These are phyloP conservation scores for Excoecaria agallocha DNA, from an alignment of 345 rosid genomes.

Conservation along the genomic window DNA sequence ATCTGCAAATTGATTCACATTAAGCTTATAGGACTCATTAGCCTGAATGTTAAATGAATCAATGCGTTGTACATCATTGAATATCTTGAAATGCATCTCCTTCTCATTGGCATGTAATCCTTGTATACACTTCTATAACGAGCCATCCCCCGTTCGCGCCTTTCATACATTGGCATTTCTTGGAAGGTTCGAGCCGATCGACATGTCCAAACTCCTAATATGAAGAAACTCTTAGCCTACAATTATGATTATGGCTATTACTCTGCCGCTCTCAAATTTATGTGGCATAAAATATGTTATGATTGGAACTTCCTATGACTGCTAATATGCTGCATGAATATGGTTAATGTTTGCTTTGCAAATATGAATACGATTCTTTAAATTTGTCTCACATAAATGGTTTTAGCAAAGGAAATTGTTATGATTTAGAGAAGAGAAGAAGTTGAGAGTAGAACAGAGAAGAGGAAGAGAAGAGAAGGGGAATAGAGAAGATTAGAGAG, in stretches of 20 bases:
- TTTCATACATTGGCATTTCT: not conserved
- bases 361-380: too few relatives aligned
- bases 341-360: too few relatives aligned
- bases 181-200: conserved; percentile 8
- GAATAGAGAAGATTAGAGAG: too few relatives aligned
- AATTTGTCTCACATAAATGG: not conserved
- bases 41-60: not conserved
- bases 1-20: conserved; percentile 14
- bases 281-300: not conserved
- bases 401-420: not conserved
- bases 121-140: conserved; percentile 10
- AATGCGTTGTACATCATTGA: conserved; percentile 4
- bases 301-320: not conserved
- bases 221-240: not conserved
- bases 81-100: conserved; percentile 8
- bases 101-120: conserved; percentile 9
- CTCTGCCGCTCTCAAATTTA: not conserved
- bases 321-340: too few relatives aligned
- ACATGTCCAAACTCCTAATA: conserved; percentile 7
- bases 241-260: not conserved
- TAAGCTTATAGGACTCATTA: conserved; percentile 3
- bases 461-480: too few relatives aligned
- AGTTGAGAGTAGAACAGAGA: too few relatives aligned
- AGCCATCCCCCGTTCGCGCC: conserved; percentile 8
- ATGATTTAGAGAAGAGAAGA: too few relatives aligned